A percentile compares a stretch with the other conserved stretches of the same genome.
Conservation (phyloP, 352 stramenopile species). For the Phytophthora pluvialis region DNA sequence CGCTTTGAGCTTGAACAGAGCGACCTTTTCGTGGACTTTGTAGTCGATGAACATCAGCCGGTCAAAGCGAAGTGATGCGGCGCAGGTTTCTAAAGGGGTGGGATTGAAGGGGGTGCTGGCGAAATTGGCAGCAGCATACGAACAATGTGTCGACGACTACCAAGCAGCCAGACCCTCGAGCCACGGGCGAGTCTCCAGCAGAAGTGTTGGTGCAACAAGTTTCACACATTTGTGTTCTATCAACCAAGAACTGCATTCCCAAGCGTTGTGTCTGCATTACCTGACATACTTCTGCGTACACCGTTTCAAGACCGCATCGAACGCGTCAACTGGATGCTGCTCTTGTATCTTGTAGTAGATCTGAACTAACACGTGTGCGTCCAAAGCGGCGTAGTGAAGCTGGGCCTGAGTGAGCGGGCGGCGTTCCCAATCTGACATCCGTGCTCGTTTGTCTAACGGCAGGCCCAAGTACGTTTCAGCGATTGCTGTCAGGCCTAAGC, state of each 20-base stretch:
- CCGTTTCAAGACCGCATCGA: slow-evolving; percentile 36
- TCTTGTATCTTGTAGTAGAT: slow-evolving; percentile 68
- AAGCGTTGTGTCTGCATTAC: slow-evolving; percentile 22
- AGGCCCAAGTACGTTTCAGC: slow-evolving; percentile 62
- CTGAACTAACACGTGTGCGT: slow-evolving; percentile 69
- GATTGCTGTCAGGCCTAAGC: slow-evolving; percentile 57
- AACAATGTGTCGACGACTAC: no score
- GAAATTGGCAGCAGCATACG: no score
- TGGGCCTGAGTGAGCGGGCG: slow-evolving; percentile 71
- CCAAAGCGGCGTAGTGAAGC: slow-evolving; percentile 74
- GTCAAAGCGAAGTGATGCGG: no score
- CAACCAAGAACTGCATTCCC: neutral
- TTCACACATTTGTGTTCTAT: no score
- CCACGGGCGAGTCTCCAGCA: no score
- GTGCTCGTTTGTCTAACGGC: slow-evolving; percentile 71
- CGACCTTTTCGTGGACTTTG: no score
- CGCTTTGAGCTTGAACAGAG: no score
- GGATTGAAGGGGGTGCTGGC: no score
- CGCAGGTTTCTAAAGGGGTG: no score
- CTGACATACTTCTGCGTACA: slow-evolving; percentile 54
- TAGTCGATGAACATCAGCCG: no score
- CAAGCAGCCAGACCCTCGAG: no score
- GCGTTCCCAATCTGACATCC: slow-evolving; percentile 82
- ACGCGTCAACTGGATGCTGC: slow-evolving; percentile 32
- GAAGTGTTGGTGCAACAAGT: no score